phyloP scores from a whole-genome alignment of 306 rosid species.

The Erythrophleum fordii region DNA sequence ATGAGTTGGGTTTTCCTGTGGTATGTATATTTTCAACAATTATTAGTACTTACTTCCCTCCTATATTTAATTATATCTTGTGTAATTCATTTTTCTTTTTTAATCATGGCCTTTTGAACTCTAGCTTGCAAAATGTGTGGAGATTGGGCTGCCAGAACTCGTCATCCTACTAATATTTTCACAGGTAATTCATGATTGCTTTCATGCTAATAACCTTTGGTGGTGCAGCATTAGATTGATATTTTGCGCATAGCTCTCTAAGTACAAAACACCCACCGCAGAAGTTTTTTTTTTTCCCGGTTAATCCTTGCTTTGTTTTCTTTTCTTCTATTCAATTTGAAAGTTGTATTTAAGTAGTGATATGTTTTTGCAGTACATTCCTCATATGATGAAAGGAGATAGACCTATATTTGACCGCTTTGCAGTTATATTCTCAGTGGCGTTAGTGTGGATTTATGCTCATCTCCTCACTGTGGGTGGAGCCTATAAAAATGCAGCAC shows the following conservation, averaged over 20 bases:
- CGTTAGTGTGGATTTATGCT: slow-evolving; percentile 88
- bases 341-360: slow-evolving; percentile 1
- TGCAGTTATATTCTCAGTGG: slow-evolving; percentile 84
- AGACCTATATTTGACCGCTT: slow-evolving; percentile 67
- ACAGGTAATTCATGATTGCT: slow-evolving; percentile 60
- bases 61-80: slow-evolving; percentile 14
- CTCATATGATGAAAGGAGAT: slow-evolving; percentile 68
- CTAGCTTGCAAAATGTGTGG: slow-evolving; percentile 86
- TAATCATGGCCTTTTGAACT: slow-evolving; percentile 32
- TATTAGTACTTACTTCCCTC: not conserved
- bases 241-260: not conserved
- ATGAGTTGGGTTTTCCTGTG: slow-evolving; percentile 88
- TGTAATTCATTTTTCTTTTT: slow-evolving; percentile 13
- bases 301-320: not conserved
- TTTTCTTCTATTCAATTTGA: not conserved
- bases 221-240: not conserved
- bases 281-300: not conserved
- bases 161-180: slow-evolving; percentile 72
- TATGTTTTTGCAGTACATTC: slow-evolving; percentile 70
- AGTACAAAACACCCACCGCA: not conserved
- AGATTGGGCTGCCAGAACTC: slow-evolving; percentile 93
- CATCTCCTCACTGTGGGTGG: slow-evolving; percentile 88
- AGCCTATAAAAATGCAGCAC: slow-evolving; percentile 70
- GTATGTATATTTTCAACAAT: slow-evolving; percentile 50
- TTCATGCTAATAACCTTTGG: slow-evolving; percentile 12